Evolutionary conservation across 1,139 yeast genomes (phyloP), one percentile per base, ranked within the genome.

Genomic region (Geotrichum australiense): DNA sequence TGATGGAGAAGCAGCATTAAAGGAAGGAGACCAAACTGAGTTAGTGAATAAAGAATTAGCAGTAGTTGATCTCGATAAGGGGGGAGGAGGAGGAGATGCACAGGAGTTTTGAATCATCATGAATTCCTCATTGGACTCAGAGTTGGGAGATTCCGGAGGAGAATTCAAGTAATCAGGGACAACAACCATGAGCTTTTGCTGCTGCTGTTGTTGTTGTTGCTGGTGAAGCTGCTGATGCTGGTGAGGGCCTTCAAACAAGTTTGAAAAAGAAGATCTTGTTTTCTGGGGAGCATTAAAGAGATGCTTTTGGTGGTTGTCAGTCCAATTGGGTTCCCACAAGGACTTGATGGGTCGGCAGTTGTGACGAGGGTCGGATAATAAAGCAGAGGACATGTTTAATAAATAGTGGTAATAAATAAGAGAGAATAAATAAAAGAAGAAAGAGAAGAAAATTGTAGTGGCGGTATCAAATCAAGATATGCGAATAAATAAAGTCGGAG

Each of bases 321-420:
- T 16, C 31, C 25, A 12, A 11, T 35, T 32, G 25, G 27, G n/a
- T 5, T 41, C 44, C 63, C 62, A 58, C 15, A 58, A 49, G 32
- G 54, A 57, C 15, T 53, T 51, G 33, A 53, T 37, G n/a, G 54
- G 53, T n/a, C 48, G 49, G 39, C 48, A 51, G 30, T 51, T n/a
- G n/a, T n/a, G n/a, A n/a, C n/a, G 51, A 27, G 42, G 42, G 41
- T 52, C 53, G 19, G 47, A 46, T 23, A 45, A 22, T 22, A 44
- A 21, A 11, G 47, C 43, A 19, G 48, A 22, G 11, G 49, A 28
- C 40, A 39, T 39, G 24, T 7, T 26, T 26, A 20, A 6, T 23
- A 14, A 29, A 28, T 15, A 18, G 20, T 21, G 22, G 23, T 14
- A 8, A 4, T 25, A 18, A 25, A 25, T 16, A 26, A 18, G 21